A percentile compares a stretch with the other conserved stretches of the same genome.
Evolutionary conservation across 371 early-diverging fungal genomes (phyloP).

Genomic region (Parasitella parasitica): DNA sequence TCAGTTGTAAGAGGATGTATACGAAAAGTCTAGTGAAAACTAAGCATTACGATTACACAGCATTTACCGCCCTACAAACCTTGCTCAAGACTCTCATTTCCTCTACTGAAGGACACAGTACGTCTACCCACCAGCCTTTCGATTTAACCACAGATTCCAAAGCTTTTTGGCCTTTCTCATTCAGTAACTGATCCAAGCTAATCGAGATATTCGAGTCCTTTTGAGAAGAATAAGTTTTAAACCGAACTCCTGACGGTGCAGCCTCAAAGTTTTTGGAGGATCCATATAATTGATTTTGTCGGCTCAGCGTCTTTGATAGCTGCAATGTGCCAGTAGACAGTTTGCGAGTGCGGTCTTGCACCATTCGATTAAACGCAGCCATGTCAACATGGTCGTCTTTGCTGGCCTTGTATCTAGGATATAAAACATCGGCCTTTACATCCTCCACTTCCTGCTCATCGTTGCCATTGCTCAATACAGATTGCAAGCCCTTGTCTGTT

Average conservation of each 20-base stretch:
- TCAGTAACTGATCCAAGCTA: constrained; percentile 22
- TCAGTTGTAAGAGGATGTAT: constrained; percentile 91
- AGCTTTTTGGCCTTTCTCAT: constrained; percentile 30
- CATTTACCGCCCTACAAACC: constrained; percentile 23
- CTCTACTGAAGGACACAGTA: constrained; percentile 70
- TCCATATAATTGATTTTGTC: constrained; percentile 26
- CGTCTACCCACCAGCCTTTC: constrained; percentile 87
- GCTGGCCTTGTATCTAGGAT: constrained; percentile 25
- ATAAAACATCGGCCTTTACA: constrained; percentile 39
- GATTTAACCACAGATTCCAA: constrained; percentile 47
- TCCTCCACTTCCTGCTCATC: constrained; percentile 14
- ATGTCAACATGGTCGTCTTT: constrained; percentile 28
- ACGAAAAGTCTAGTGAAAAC: constrained; percentile 40
- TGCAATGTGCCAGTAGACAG: constrained; percentile 24
- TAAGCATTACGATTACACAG: neutral
- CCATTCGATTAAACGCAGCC: constrained; percentile 31
- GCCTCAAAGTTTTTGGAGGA: neutral
- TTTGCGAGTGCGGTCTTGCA: constrained; percentile 25
- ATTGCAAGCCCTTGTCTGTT: neutral
- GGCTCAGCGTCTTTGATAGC: constrained; percentile 26
- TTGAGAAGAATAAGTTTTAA: constrained; percentile 26
- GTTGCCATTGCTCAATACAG: neutral
- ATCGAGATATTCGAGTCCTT: neutral
- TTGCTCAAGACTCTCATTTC: constrained; percentile 79
- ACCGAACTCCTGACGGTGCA: constrained; percentile 18